phyloP scores from a whole-genome alignment of 495 filamentous ascomycete species.

The Aspergillus biplanus region DNA sequence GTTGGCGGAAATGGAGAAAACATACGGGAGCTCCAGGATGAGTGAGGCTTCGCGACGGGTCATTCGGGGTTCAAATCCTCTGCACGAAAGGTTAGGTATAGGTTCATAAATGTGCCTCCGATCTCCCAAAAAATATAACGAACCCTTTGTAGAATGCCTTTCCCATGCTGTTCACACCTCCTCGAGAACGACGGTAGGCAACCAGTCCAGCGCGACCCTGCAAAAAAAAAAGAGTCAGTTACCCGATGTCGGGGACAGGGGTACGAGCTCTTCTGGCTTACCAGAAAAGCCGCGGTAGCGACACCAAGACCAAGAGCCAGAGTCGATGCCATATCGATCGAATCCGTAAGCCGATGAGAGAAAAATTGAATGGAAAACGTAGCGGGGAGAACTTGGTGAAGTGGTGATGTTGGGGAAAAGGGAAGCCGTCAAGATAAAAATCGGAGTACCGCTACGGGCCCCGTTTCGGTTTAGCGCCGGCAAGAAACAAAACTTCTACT shows the following conservation, averaged over 20 bases:
- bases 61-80: slow-evolving; percentile 92
- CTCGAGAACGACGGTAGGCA: slow-evolving; percentile 80
- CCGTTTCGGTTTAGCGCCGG: slow-evolving; percentile 29
- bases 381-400: slow-evolving; percentile 1
- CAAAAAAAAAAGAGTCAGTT: slow-evolving; percentile 26
- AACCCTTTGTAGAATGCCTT: slow-evolving; percentile 92
- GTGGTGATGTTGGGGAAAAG: slow-evolving; percentile 22
- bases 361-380: neutral
- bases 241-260: neutral
- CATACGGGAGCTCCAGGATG: slow-evolving; percentile 88
- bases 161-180: slow-evolving; percentile 75
- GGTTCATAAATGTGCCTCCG: neutral
- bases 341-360: neutral
- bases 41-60: slow-evolving; percentile 86
- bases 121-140: slow-evolving; percentile 14
- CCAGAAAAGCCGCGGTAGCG: slow-evolving; percentile 75
- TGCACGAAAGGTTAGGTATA: slow-evolving; percentile 28
- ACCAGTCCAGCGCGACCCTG: slow-evolving; percentile 91
- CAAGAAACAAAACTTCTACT: slow-evolving; percentile 35
- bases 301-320: slow-evolving; percentile 80
- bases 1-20: slow-evolving; percentile 16
- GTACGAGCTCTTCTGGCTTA: slow-evolving; percentile 40
- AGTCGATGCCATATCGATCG: slow-evolving; percentile 68
- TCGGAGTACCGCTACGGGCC: slow-evolving; percentile 30
- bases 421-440: slow-evolving; percentile 31